Evolutionary conservation across 768 basidiomycete genomes (phyloP).

Genomic region (Tylopilus felleus): DNA sequence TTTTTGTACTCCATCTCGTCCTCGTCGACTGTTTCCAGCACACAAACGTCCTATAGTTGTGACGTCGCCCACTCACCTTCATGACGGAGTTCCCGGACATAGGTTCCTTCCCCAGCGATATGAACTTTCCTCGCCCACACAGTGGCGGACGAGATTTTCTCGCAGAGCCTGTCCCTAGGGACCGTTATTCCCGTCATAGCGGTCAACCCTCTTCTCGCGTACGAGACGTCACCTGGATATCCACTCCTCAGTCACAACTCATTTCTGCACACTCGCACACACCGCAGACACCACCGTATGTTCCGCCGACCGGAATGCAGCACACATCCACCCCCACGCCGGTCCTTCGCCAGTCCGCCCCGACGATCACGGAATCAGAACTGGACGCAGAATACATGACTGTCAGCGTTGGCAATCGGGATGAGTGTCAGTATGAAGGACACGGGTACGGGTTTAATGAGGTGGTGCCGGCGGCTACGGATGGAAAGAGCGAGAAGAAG

Average conservation of each 20-base stretch:
- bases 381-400: conserved; percentile 35
- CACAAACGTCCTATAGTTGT: background rate
- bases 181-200: conserved; percentile 30
- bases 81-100: conserved; percentile 29
- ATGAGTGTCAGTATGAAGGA: conserved; percentile 16
- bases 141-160: conserved; percentile 29
- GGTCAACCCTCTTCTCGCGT: conserved; percentile 23
- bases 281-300: conserved; percentile 26
- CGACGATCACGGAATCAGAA: conserved; percentile 32
- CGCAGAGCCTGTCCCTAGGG: conserved; percentile 20
- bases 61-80: background rate
- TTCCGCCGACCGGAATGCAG: conserved; percentile 17
- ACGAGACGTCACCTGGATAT: conserved; percentile 34
- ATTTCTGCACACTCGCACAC: conserved; percentile 29
- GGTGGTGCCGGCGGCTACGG: conserved; percentile 14
- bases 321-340: conserved; percentile 28
- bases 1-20: background rate
- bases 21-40: background rate
- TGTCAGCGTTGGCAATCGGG: conserved; percentile 25
- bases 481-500: conserved; percentile 31
- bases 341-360: conserved; percentile 25
- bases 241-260: conserved; percentile 23
- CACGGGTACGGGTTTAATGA: conserved; percentile 27
- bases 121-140: conserved; percentile 27
- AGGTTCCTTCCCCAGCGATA: conserved; percentile 28